Conservation (phyloP, 306 rosid genomes). For the Rubus parviflorus region DNA sequence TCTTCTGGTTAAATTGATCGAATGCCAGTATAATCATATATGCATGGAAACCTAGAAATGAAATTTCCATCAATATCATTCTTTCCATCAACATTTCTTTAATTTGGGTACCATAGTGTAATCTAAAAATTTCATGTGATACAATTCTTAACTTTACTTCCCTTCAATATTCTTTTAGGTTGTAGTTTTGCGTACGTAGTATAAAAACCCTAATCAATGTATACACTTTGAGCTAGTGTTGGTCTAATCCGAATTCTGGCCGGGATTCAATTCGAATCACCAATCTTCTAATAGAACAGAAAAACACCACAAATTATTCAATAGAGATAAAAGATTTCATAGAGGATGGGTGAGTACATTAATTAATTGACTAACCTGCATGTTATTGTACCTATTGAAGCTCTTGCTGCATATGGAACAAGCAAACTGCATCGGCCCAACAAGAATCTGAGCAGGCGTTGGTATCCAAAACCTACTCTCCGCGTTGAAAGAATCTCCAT, state of each 20-base stretch:
- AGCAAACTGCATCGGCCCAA: constrained; percentile 97
- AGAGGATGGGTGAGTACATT: neutral
- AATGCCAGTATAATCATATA: neutral
- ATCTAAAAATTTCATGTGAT: neutral
- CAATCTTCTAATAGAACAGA: neutral
- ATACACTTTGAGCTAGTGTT: neutral
- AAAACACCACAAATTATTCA: neutral
- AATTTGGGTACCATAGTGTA: neutral
- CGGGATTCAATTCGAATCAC: neutral
- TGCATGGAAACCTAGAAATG: neutral
- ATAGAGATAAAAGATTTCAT: neutral
- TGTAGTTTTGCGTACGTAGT: neutral
- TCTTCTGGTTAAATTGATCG: neutral
- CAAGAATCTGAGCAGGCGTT: constrained; percentile 88
- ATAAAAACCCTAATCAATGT: neutral
- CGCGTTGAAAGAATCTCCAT: constrained; percentile 47
- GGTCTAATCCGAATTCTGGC: neutral
- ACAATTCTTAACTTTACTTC: neutral
- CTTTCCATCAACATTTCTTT: neutral
- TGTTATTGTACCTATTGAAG: constrained; percentile 98
- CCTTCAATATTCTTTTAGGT: neutral
- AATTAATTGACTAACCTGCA: constrained; percentile 56
- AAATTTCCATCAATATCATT: neutral
- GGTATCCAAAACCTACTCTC: constrained; percentile 98
- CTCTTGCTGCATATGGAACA: constrained; percentile 91